Conservation (phyloP, 176 grass and related monocot species). For the Oryza glaberrima region DNA sequence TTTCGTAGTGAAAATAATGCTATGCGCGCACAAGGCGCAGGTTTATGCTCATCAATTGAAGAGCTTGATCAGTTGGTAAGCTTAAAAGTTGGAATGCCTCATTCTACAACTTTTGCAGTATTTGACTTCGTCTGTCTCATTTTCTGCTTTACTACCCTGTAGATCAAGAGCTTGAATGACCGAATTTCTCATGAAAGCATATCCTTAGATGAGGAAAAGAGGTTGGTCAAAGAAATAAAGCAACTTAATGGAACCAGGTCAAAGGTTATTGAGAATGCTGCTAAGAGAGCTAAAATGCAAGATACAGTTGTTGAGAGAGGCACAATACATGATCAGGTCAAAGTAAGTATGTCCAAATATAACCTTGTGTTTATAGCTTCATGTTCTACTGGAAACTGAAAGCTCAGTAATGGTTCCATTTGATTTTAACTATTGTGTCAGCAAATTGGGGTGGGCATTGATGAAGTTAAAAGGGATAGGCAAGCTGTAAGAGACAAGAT, state of each 20-base stretch:
- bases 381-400: conserved; percentile 18
- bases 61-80: conserved; percentile 86
- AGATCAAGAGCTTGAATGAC: conserved; percentile 86
- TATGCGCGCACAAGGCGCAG: conserved; percentile 72
- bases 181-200: conserved; percentile 90
- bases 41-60: conserved; percentile 89
- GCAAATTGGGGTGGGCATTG: conserved; percentile 59
- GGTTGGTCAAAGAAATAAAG: conserved; percentile 87
- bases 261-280: conserved; percentile 73
- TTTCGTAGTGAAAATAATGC: conserved; percentile 81
- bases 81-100: conserved; percentile 17
- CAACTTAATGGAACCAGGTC: conserved; percentile 87
- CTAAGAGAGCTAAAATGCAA: conserved; percentile 76
- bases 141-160: conserved; percentile 23
- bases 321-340: conserved; percentile 80
- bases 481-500: conserved; percentile 67
- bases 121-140: conserved; percentile 40
- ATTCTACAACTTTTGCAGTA: not conserved
- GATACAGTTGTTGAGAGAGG: conserved; percentile 81
- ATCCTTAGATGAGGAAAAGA: conserved; percentile 83
- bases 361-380: conserved; percentile 27
- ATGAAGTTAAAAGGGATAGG: conserved; percentile 66
- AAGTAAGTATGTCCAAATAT: conserved; percentile 60
- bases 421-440: conserved; percentile 28
- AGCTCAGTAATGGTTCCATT: not conserved